Evolutionary conservation across 768 basidiomycete species (phyloP).

Genomic region (Xerocomus potaroensis): DNA sequence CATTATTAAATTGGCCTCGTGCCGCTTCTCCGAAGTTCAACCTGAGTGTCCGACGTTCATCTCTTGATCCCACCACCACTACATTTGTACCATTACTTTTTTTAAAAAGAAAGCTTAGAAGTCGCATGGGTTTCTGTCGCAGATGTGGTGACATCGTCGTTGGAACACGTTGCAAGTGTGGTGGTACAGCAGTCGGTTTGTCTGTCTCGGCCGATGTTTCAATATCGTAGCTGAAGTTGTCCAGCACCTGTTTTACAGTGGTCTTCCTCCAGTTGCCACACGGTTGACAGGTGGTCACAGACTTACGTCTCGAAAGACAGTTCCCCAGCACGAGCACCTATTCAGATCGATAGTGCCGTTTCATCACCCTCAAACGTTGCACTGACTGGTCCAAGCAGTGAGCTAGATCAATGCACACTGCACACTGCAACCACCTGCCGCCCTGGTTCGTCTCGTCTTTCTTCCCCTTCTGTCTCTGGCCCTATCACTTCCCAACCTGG

Average conservation of each 20-base stretch:
- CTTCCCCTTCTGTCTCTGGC: slow-evolving; percentile 35
- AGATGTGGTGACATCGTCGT: slow-evolving; percentile 81
- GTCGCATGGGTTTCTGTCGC: slow-evolving; percentile 76
- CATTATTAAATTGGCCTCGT: slow-evolving; percentile 7
- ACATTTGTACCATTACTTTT: background rate
- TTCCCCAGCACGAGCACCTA: slow-evolving; percentile 38
- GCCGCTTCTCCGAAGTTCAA: slow-evolving; percentile 2
- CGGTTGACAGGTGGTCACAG: slow-evolving; percentile 72
- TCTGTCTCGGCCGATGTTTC: slow-evolving; percentile 13
- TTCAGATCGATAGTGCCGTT: slow-evolving; percentile 18
- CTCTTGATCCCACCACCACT: background rate
- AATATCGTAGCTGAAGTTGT: slow-evolving; percentile 13
- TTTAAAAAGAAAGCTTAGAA: background rate
- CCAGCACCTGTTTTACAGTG: slow-evolving; percentile 69
- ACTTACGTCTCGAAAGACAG: slow-evolving; percentile 63
- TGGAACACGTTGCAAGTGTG: slow-evolving; percentile 71
- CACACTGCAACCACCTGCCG: slow-evolving; percentile 35
- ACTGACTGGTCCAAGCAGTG: slow-evolving; percentile 5
- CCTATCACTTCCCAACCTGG: slow-evolving; percentile 58
- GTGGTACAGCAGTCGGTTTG: slow-evolving; percentile 76
- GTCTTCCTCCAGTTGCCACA: slow-evolving; percentile 39
- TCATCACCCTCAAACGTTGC: slow-evolving; percentile 9
- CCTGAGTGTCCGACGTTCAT: background rate
- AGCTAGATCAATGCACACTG: slow-evolving; percentile 1
- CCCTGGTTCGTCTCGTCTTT: slow-evolving; percentile 36